Percentiles rank a stretch among this genome's conserved stretches.
Conservation (phyloP, 805 yeast genomes). For the Candida yuanshanica region DNA sequence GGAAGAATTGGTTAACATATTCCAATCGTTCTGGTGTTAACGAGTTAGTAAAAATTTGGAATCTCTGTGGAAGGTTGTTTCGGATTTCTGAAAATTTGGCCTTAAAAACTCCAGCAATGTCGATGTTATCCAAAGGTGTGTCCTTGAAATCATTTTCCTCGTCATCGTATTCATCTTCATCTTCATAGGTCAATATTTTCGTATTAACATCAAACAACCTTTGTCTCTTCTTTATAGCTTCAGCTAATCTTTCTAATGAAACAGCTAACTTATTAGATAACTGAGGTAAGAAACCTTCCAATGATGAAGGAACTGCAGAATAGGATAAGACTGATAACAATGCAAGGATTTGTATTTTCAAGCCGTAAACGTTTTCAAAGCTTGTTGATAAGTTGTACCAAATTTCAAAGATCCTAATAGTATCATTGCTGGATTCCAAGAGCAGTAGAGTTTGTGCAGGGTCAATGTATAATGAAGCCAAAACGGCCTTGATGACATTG, state of each 20-base stretch:
- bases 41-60: slow-evolving; percentile 28
- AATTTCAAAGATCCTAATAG: slow-evolving; percentile 44
- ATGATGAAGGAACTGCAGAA: slow-evolving; percentile 33
- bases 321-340: slow-evolving; percentile 44
- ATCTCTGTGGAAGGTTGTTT: slow-evolving; percentile 39
- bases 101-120: slow-evolving; percentile 62
- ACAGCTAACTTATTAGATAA: slow-evolving; percentile 46
- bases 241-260: slow-evolving; percentile 59
- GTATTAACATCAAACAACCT: slow-evolving; percentile 47
- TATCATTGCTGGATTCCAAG: slow-evolving; percentile 40
- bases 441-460: slow-evolving; percentile 48
- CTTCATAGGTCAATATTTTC: slow-evolving; percentile 3
- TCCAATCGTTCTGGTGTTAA: slow-evolving; percentile 23
- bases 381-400: slow-evolving; percentile 56
- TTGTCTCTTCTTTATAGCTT: slow-evolving; percentile 62
- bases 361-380: slow-evolving; percentile 66
- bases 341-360: slow-evolving; percentile 68
- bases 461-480: slow-evolving; percentile 60
- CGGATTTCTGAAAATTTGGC: slow-evolving; percentile 46
- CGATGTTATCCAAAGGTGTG: slow-evolving; percentile 72
- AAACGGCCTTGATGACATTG: slow-evolving; percentile 50
- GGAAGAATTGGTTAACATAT: slow-evolving; percentile 1
- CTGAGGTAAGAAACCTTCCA: slow-evolving; percentile 36
- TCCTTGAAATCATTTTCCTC: slow-evolving; percentile 73
- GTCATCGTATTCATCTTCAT: slow-evolving; percentile 20